A percentile compares a stretch with the other conserved stretches of the same genome.
phyloP scores from a whole-genome alignment of 2,329 filamentous ascomycete species.

The Fusarium euwallaceae region DNA sequence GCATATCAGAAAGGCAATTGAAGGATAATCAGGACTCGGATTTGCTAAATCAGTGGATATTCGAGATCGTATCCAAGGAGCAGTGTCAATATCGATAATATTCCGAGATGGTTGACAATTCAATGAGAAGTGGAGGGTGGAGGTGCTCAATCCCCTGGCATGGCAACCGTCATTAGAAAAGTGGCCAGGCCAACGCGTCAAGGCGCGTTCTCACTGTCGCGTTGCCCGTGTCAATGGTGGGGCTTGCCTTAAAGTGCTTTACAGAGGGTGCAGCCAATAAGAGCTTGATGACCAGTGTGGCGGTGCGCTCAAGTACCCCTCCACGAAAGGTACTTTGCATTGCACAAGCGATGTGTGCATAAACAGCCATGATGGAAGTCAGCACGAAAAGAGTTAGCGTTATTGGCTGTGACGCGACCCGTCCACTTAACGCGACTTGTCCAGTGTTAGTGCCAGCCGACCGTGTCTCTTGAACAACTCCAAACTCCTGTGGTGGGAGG shows the following conservation, averaged over 20 bases:
- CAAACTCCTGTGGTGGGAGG: not conserved
- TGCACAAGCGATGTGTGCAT: constrained; percentile 16
- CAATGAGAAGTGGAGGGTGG: constrained; percentile 18
- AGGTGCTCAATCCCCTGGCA: constrained; percentile 37
- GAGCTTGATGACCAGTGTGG: not conserved
- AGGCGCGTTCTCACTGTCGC: constrained; percentile 29
- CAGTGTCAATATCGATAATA: constrained; percentile 16
- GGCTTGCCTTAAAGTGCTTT: constrained; percentile 26
- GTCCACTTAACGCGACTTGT: constrained; percentile 13
- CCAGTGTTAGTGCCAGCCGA: constrained; percentile 7
- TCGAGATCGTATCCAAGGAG: constrained; percentile 8
- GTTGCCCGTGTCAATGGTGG: constrained; percentile 31
- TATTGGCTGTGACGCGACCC: not conserved
- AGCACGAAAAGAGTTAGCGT: constrained; percentile 10
- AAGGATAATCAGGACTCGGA: not conserved
- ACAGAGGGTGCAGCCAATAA: constrained; percentile 20
- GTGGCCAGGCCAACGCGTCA: constrained; percentile 35
- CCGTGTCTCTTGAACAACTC: not conserved
- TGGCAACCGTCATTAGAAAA: constrained; percentile 40
- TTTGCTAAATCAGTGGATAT: not conserved
- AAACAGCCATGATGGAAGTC: not conserved
- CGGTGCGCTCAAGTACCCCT: constrained; percentile 8
- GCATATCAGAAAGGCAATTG: constrained; percentile 36
- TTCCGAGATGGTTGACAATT: constrained; percentile 2
- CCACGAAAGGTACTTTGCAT: not conserved